phyloP scores from a whole-genome alignment of 1,139 yeast species.

The Saccharomyces hybrid region DNA sequence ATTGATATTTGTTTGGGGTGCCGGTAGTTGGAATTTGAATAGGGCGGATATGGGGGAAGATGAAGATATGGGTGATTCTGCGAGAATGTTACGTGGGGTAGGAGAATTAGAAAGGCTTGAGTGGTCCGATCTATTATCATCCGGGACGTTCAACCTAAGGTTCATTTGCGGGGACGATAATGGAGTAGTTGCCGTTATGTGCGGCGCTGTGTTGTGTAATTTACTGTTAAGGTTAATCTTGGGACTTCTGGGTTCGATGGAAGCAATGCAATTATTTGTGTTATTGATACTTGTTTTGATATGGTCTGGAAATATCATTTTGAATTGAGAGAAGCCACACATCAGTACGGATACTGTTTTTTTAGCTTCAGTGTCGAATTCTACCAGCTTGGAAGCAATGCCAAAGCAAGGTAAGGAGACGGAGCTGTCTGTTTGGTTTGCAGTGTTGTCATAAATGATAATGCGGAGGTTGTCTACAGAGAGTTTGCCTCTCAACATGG shows the following conservation, averaged over 20 bases:
- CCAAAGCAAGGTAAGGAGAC: constrained; percentile 39
- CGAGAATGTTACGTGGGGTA: constrained; percentile 6
- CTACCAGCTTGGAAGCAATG: constrained; percentile 42
- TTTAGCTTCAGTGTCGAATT: constrained; percentile 19
- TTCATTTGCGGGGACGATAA: constrained; percentile 3
- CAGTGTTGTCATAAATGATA: constrained; percentile 34
- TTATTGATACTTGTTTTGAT: neutral
- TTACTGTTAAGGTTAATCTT: neutral
- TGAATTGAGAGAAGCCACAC: constrained; percentile 33
- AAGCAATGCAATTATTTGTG: constrained; percentile 21
- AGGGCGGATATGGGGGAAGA: constrained; percentile 33
- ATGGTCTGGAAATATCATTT: constrained; percentile 13
- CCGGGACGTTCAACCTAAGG: constrained; percentile 6
- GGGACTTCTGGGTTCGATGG: neutral
- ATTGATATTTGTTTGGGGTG: constrained; percentile 14
- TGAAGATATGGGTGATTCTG: constrained; percentile 26
- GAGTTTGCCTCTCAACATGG: constrained; percentile 18
- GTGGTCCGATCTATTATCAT: constrained; percentile 8
- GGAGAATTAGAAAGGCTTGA: constrained; percentile 6
- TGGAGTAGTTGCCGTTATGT: neutral
- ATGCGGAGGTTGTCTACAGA: constrained; percentile 16
- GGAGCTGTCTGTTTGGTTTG: constrained; percentile 23
- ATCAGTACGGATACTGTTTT: constrained; percentile 33
- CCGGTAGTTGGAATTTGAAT: constrained; percentile 34
- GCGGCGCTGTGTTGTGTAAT: neutral